These are phyloP conservation scores for Pterocarpus macrocarpus DNA, from an alignment of 306 rosid genomes.

Conservation along the genomic window DNA sequence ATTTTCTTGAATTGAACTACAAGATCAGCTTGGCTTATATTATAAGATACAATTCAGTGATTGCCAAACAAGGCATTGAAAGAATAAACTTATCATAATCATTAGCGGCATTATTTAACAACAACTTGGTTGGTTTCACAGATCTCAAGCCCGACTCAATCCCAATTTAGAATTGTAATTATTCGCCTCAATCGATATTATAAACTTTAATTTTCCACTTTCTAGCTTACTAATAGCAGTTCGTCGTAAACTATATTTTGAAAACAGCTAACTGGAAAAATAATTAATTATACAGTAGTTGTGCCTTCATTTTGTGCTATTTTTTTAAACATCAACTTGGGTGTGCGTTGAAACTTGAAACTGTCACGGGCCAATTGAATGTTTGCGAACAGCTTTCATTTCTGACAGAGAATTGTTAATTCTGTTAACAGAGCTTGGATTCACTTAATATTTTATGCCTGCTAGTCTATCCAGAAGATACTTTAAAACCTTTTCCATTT, in stretches of 20 bases:
- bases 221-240: background rate
- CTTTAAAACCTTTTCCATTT: too few species aligned
- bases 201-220: background rate
- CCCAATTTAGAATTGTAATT: conserved; percentile 39
- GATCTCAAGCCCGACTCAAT: conserved; percentile 51
- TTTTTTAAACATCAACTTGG: conserved; percentile 32
- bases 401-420: conserved; percentile 19
- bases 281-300: background rate
- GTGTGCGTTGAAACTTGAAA: conserved; percentile 48
- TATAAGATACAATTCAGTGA: conserved; percentile 35
- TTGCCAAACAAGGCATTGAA: conserved; percentile 48
- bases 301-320: conserved; percentile 20
- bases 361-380: conserved; percentile 52
- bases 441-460: background rate
- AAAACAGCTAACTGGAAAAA: background rate
- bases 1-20: conserved; percentile 44
- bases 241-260: conserved; percentile 1
- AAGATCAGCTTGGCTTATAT: conserved; percentile 25
- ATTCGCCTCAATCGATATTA: conserved; percentile 36
- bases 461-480: background rate
- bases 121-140: conserved; percentile 52
- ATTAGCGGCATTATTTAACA: conserved; percentile 36
- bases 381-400: conserved; percentile 42
- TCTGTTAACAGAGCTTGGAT: conserved; percentile 28
- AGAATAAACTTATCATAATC: conserved; percentile 35